These are phyloP conservation scores for Termitomyces bulborhizus DNA, from an alignment of 768 basidiomycete species.

Conservation along the genomic window DNA sequence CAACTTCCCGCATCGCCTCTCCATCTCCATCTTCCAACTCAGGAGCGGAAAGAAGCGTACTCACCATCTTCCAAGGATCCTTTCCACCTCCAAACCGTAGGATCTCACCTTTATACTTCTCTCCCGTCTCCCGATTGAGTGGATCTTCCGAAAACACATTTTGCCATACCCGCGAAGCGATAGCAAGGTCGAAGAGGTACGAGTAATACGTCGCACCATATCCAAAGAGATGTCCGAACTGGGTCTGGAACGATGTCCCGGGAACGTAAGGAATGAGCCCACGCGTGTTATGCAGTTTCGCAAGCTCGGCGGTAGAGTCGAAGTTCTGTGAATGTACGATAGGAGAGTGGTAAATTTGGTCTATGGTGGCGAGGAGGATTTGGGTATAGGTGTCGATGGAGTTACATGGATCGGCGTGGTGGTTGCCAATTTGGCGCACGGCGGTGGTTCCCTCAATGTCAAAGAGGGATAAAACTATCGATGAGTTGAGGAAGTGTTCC, in stretches of 20 bases:
- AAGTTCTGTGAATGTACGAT: slow-evolving; percentile 48
- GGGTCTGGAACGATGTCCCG: slow-evolving; percentile 90
- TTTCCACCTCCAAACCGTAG: slow-evolving; percentile 80
- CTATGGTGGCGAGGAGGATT: slow-evolving; percentile 82
- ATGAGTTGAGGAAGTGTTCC: slow-evolving; percentile 94
- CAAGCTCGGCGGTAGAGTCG: slow-evolving; percentile 66
- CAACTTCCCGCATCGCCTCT: slow-evolving; percentile 85
- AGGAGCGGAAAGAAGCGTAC: slow-evolving; percentile 56
- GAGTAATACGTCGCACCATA: slow-evolving; percentile 99
- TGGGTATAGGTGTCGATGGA: slow-evolving; percentile 88
- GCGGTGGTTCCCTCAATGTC: slow-evolving; percentile 42
- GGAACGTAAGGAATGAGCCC: slow-evolving; percentile 80
- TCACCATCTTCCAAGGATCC: slow-evolving; percentile 94
- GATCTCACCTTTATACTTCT: slow-evolving; percentile 73
- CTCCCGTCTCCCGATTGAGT: slow-evolving; percentile 67
- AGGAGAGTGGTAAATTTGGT: slow-evolving; percentile 87
- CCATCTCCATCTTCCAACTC: slow-evolving; percentile 68
- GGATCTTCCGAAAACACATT: slow-evolving; percentile 67
- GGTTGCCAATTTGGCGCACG: slow-evolving; percentile 47
- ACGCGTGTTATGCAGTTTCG: slow-evolving; percentile 54
- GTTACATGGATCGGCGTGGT: slow-evolving; percentile 70
- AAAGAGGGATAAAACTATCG: slow-evolving; percentile 77
- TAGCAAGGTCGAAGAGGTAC: slow-evolving; percentile 93
- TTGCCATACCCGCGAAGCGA: slow-evolving; percentile 88
- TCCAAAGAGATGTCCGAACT: slow-evolving; percentile 92